Conservation (phyloP, 768 basidiomycete species). For the Phylloporus rhodoxanthus region DNA sequence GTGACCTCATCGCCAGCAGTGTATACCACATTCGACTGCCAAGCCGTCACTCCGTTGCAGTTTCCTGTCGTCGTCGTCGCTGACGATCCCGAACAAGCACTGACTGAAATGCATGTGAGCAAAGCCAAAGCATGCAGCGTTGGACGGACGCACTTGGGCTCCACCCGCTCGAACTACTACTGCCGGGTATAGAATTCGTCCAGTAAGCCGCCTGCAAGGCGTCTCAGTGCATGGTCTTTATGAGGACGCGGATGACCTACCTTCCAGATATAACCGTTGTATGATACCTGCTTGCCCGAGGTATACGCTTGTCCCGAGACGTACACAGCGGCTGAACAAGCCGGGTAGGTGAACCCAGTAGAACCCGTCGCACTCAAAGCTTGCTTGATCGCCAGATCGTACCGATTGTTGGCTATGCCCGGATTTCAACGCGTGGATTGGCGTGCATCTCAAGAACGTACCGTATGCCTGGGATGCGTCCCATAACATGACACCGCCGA, state of each 20-base stretch:
- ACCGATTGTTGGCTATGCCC: conserved; percentile 48
- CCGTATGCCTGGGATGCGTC: conserved; percentile 39
- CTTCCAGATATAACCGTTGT: conserved; percentile 61
- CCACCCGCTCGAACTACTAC: conserved; percentile 54
- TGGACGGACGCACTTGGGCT: conserved; percentile 45
- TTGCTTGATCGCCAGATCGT: conserved; percentile 56
- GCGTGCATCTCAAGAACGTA: conserved; percentile 5
- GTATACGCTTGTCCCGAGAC: conserved; percentile 45
- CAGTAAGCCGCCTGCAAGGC: conserved; percentile 53
- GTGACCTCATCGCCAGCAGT: conserved; percentile 45
- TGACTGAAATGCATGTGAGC: conserved; percentile 11
- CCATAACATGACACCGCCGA: conserved; percentile 43
- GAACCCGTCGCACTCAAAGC: conserved; percentile 55
- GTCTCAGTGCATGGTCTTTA: not conserved
- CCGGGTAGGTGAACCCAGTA: conserved; percentile 61
- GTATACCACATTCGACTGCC: conserved; percentile 42
- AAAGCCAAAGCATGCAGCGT: not conserved
- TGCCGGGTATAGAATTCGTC: conserved; percentile 43
- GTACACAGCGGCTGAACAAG: conserved; percentile 53
- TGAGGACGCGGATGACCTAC: conserved; percentile 25
- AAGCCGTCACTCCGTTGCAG: conserved; percentile 48
- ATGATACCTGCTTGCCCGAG: conserved; percentile 49
- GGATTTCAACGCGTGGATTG: conserved; percentile 4
- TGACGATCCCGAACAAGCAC: conserved; percentile 18
- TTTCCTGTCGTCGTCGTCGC: conserved; percentile 20